A percentile compares a stretch with the other conserved stretches of the same genome.
phyloP scores from a whole-genome alignment of 75 land plant species.

The Cunninghamia lanceolata region DNA sequence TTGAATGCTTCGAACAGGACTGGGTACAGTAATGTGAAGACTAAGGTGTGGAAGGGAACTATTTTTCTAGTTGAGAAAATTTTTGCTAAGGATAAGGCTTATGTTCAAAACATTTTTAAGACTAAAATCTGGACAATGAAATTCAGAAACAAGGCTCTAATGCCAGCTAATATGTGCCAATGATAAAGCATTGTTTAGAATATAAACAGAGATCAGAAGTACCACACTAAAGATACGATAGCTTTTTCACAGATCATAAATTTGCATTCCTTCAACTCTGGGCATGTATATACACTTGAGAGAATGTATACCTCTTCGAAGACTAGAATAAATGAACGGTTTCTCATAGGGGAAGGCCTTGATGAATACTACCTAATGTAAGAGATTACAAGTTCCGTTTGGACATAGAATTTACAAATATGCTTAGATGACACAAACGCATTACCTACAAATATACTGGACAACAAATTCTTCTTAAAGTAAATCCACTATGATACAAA shows the following conservation, averaged over 20 bases:
- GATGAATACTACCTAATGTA: background rate
- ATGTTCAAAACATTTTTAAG: background rate
- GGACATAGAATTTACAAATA: background rate
- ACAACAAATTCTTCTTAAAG: background rate
- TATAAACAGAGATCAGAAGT: background rate
- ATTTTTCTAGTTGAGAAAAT: background rate
- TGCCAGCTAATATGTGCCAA: background rate
- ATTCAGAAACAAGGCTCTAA: background rate
- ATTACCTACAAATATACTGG: background rate
- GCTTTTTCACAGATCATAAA: background rate
- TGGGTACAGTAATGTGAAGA: background rate
- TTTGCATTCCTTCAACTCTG: background rate
- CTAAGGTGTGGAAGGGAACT: background rate
- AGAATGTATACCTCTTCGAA: background rate
- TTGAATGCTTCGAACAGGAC: background rate
- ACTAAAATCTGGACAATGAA: background rate
- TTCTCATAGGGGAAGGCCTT: background rate
- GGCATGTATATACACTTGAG: background rate
- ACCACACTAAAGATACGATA: background rate
- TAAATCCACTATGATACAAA: too few relatives aligned
- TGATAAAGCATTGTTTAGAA: background rate
- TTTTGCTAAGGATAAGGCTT: background rate
- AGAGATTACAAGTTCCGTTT: background rate
- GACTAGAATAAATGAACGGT: background rate
- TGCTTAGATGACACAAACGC: background rate